Evolutionary conservation across 257 asterid genomes (phyloP).

Genomic region (Agastache rugosa): DNA sequence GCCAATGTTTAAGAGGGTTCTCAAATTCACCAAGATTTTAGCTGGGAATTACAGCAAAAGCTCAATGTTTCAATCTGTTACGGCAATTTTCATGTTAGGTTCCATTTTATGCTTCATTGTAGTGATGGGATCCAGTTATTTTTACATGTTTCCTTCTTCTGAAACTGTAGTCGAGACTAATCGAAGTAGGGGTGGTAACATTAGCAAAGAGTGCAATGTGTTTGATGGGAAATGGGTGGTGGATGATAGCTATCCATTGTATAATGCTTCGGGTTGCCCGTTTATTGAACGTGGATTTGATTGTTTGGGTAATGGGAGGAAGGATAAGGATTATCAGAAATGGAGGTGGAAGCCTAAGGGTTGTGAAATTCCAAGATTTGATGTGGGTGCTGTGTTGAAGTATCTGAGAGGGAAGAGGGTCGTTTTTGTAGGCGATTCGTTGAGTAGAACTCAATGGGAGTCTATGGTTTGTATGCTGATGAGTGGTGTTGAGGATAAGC

Average conservation of each 20-base stretch:
- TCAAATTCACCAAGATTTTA: constrained; percentile 54
- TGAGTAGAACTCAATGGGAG: constrained; percentile 96
- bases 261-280: constrained; percentile 84
- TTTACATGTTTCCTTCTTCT: constrained; percentile 53
- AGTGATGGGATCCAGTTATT: constrained; percentile 71
- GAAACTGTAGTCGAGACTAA: constrained; percentile 43
- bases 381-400: constrained; percentile 61
- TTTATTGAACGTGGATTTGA: constrained; percentile 75
- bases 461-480: constrained; percentile 90
- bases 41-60: constrained; percentile 47
- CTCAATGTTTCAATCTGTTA: constrained; percentile 65
- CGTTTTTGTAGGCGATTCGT: constrained; percentile 92
- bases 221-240: constrained; percentile 85
- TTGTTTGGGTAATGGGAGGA: constrained; percentile 88
- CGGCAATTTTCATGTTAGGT: constrained; percentile 60
- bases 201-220: constrained; percentile 61
- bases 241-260: constrained; percentile 77
- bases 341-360: constrained; percentile 88
- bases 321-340: constrained; percentile 69
- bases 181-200: constrained; percentile 34
- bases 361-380: constrained; percentile 72
- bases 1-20: constrained; percentile 44
- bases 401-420: constrained; percentile 79
- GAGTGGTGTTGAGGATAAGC: constrained; percentile 77
- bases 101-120: constrained; percentile 64